phyloP scores from a whole-genome alignment of 75 land plant species.

The Sequoia sempervirens region DNA sequence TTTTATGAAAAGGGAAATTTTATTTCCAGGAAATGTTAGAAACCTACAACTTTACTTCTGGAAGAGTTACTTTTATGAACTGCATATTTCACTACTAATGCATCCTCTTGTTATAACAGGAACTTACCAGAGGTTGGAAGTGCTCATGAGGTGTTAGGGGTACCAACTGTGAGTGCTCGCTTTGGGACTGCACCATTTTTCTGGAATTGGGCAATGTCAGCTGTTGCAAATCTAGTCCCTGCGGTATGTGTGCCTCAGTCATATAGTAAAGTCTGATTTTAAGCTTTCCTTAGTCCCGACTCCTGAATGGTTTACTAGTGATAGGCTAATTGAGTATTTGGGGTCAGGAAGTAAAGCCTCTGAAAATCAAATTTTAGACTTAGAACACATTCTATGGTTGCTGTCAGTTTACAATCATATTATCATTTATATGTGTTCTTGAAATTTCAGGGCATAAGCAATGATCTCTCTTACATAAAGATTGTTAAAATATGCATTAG shows the following conservation, averaged over 20 bases:
- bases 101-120: conserved; percentile 32
- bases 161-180: conserved; percentile 90
- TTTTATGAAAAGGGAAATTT: too few relatives aligned
- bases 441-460: not conserved
- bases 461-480: not conserved
- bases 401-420: not conserved
- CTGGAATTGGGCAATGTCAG: conserved; percentile 94
- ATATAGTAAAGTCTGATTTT: not conserved
- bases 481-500: not conserved
- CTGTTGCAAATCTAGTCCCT: conserved; percentile 69
- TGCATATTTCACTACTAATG: not conserved
- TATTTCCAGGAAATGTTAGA: not conserved
- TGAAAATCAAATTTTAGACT: not conserved
- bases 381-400: not conserved
- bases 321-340: not conserved
- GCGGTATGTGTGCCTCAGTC: conserved; percentile 24
- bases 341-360: not conserved
- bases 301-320: not conserved
- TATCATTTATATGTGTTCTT: not conserved
- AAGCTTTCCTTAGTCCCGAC: not conserved
- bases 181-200: conserved; percentile 92
- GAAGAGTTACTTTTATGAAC: not conserved
- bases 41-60: not conserved
- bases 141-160: conserved; percentile 68
- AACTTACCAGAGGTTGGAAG: conserved; percentile 85